Evolutionary conservation across 208 protist genomes (phyloP).

Genomic region (Wallacemonas sp.): DNA sequence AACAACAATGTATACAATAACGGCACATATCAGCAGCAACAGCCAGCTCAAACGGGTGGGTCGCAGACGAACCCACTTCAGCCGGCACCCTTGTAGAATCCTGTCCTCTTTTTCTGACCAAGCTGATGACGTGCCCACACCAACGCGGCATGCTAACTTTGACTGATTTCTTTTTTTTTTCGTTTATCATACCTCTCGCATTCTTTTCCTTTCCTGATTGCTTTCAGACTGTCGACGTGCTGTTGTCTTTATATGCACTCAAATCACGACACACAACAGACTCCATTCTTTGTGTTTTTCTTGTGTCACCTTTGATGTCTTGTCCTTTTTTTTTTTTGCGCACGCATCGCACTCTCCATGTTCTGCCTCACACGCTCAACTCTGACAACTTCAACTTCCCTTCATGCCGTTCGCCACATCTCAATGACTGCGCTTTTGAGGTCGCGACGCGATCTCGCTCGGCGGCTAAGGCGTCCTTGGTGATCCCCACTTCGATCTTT

Average conservation of each 20-base stretch:
- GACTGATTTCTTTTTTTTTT: no score
- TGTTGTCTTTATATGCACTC: not conserved
- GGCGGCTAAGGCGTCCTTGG: no score
- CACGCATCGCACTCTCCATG: not conserved
- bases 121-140: not conserved
- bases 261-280: not conserved
- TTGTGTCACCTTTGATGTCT: not conserved
- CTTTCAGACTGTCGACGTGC: not conserved
- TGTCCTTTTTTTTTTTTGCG: not conserved
- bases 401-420: not conserved
- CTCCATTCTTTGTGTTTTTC: not conserved
- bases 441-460: not conserved
- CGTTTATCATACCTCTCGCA: no score
- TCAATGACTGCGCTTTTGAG: not conserved
- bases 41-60: not conserved
- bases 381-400: not conserved
- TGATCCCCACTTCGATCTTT: no score
- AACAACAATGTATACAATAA: constrained; percentile 2
- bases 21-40: not conserved
- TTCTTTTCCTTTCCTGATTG: no score
- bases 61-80: not conserved
- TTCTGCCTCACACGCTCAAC: not conserved
- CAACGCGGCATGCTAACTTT: no score
- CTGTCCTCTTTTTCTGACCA: not conserved
- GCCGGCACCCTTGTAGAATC: not conserved